These are phyloP conservation scores for Colletotrichum noveboracense DNA, from an alignment of 2,329 filamentous ascomycete genomes.

Conservation along the genomic window DNA sequence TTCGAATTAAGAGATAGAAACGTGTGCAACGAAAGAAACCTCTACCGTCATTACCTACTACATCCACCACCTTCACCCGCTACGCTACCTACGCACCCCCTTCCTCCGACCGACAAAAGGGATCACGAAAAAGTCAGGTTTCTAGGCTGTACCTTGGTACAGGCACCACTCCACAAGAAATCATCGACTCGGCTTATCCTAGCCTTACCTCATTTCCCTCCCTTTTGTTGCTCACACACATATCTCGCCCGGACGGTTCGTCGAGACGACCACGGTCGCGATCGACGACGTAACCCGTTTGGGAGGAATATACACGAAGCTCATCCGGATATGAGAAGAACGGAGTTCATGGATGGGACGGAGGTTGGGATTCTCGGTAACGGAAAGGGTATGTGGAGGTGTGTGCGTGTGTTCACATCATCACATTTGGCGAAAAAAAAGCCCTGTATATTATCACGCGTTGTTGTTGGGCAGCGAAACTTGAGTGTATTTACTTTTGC, in stretches of 20 bases:
- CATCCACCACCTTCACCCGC: background rate
- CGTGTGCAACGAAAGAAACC: background rate
- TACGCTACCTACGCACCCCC: background rate
- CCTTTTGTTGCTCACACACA: background rate
- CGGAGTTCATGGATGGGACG: background rate
- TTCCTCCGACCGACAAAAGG: background rate
- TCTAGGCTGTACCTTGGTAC: background rate
- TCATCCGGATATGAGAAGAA: background rate
- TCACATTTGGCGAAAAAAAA: background rate
- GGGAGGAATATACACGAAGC: background rate
- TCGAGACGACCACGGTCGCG: background rate
- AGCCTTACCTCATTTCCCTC: background rate
- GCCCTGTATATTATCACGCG: slow-evolving; percentile 11
- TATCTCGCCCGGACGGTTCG: background rate
- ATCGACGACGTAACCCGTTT: background rate
- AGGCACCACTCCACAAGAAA: background rate
- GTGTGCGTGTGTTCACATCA: background rate
- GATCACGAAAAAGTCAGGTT: background rate
- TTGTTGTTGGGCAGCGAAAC: background rate
- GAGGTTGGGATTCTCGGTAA: background rate
- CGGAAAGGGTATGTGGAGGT: background rate
- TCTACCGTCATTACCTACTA: background rate
- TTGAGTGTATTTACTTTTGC: background rate
- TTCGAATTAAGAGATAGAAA: background rate
- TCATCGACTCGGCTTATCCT: background rate